Evolutionary conservation across 768 basidiomycete genomes (phyloP), one percentile per base, ranked within the genome.

Genomic region (Suillus sp.): DNA sequence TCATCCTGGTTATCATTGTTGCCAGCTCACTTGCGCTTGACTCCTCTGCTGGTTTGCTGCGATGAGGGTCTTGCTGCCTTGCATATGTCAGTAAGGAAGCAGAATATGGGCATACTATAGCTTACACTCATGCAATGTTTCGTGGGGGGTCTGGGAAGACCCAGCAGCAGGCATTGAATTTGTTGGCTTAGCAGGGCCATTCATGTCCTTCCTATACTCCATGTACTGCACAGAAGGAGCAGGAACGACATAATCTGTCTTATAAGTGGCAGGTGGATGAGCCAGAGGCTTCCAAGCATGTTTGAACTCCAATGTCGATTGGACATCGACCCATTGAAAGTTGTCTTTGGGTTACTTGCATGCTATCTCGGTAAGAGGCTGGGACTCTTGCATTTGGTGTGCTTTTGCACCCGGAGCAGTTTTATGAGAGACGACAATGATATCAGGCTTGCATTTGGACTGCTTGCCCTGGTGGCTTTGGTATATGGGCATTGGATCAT

Each of bases 401-500:
- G 40, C 16, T 8, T 18, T 7, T 3, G 6, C 27, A 8, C 25
- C 5, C 25, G 5, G 30, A 13, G 59, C 43, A 13, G 20, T 48
- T 35, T 45, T 3, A 7, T 18, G 14, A 22, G 59, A 34, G 30
- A 60, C 11, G 13, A 60, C 43, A 5, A 60, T 30, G 25, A 60
- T 11, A 16, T 40, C 59, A 42, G 59, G 43, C 30, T 60, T 60
- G 42, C 30, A 45, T 27, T 43, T 25, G 14, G 59, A 60, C 22
- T 22, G 22, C n/a, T 20, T n/a, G 18, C 47, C 45, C 25, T 53
- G 25, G 20, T 60, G 47, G 14, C 18, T 11, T 18, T 60, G 47
- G 47, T 20, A 37, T 22, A 60, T 47, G 34, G 30, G 27, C 32
- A 16, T 54, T 35, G 53, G 32, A 32, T 53, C 59, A 14, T 60